A percentile compares a stretch with the other conserved stretches of the same genome.
Conservation (phyloP, 257 asterid species). For the Capsicum rhomboideum region DNA sequence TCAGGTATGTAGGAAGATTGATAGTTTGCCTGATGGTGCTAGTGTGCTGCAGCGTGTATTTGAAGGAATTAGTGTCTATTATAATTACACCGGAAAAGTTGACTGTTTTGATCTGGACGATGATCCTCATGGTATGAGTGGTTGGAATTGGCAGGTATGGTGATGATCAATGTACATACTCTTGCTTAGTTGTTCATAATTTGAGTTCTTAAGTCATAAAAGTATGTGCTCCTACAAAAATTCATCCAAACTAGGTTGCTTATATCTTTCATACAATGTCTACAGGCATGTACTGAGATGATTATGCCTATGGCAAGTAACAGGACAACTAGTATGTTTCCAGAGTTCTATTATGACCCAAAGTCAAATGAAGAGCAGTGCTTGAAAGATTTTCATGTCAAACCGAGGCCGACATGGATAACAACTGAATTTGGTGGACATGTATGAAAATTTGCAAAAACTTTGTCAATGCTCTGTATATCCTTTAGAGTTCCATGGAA, state of each 20-base stretch:
- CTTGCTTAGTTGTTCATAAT: not conserved
- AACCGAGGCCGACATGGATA: slow-evolving; percentile 88
- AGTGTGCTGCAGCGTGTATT: slow-evolving; percentile 54
- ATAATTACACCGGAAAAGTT: slow-evolving; percentile 68
- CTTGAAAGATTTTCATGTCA: slow-evolving; percentile 48
- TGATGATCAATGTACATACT: not conserved
- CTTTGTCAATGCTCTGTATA: not conserved
- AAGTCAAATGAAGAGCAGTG: slow-evolving; percentile 45
- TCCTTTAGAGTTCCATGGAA: not conserved
- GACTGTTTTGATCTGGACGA: slow-evolving; percentile 70
- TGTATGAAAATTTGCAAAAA: slow-evolving; percentile 19
- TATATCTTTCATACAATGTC: slow-evolving; percentile 2
- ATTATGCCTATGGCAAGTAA: slow-evolving; percentile 73
- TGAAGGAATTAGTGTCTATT: slow-evolving; percentile 74
- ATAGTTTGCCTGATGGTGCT: slow-evolving; percentile 48
- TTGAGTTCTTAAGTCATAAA: not conserved
- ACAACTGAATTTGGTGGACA: slow-evolving; percentile 88
- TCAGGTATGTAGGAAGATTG: slow-evolving; percentile 80
- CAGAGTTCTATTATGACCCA: slow-evolving; percentile 43
- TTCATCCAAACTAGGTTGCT: not conserved
- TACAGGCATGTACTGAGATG: slow-evolving; percentile 96
- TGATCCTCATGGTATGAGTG: slow-evolving; percentile 89
- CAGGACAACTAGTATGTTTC: slow-evolving; percentile 64
- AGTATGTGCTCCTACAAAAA: not conserved
- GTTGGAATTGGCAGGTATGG: slow-evolving; percentile 91